Percentiles rank a stretch among this genome's conserved stretches.
Evolutionary conservation across 164 flowering plant genomes (phyloP).

Genomic region (Magnolia kwangsiensis): DNA sequence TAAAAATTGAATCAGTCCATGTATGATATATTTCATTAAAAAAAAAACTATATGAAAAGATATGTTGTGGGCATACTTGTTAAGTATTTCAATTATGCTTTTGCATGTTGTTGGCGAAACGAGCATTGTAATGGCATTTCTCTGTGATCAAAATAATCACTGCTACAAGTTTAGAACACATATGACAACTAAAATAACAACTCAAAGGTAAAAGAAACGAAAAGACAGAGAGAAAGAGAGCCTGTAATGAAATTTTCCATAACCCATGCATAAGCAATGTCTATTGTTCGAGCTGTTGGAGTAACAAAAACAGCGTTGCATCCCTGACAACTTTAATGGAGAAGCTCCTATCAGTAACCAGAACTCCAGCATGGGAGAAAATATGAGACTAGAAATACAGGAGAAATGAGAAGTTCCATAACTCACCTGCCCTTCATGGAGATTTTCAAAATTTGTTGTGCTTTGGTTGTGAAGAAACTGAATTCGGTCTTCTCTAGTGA

Average conservation of each 20-base stretch:
- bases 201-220: neutral
- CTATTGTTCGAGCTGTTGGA: constrained; percentile 89
- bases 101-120: constrained; percentile 63
- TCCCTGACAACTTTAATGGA: constrained; percentile 44
- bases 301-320: constrained; percentile 90
- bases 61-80: constrained; percentile 45
- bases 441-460: constrained; percentile 80
- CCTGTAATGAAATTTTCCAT: constrained; percentile 46
- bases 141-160: constrained; percentile 38
- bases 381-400: neutral
- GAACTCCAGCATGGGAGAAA: neutral
- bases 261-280: constrained; percentile 82
- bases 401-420: neutral
- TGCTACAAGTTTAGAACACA: neutral
- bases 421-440: constrained; percentile 70
- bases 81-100: constrained; percentile 65
- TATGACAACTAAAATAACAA: neutral
- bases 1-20: neutral
- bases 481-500: constrained; percentile 77
- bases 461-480: constrained; percentile 91
- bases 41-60: neutral
- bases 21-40: neutral
- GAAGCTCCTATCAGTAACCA: constrained; percentile 10
- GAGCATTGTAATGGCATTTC: constrained; percentile 59
- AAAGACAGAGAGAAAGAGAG: neutral